Base-by-base conservation (phyloP, 2,329 filamentous ascomycete genomes). In the Eutypa lata region DNA sequence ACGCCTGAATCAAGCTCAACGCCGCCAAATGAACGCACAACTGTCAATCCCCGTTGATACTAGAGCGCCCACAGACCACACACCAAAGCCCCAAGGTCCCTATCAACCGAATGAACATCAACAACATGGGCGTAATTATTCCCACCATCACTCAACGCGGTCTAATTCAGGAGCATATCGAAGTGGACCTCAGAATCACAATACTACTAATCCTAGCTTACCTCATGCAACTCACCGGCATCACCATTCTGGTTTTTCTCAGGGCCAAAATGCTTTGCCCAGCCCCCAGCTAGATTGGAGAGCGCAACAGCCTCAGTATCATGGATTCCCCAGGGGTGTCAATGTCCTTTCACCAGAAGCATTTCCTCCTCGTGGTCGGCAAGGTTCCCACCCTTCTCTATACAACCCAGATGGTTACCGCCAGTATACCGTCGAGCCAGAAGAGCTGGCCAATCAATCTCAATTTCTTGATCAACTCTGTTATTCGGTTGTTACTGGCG, bases 1-100 rank as follows among this genome's bases (percentile, higher is more conserved):
- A 77, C 80, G 83, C 21, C 78, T 73, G 2, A 87, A 87, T 55
- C 84, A 87, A 62, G 83, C 83, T 1, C 81, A 86, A 59, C 75
- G 83, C 47, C 78, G 83, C 21, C 81, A 86, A 61, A 82, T 85
- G 80, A 84, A 76, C 52, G 75, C 82, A 4, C 79, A 86, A 57
- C 61, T 84, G 18, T 76, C 80, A 0, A 78, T 86, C 45, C 75
- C 81, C 4, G 74, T 86, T 49, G 79, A 84, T 54, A 66, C 74
- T 13, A 74, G 74, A 51, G 49, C 52, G 21, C 49, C 57, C 18
- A 26, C 35, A 48, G 55, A 64, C 18, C 58, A 65, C 16, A 53
- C 67, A 43, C 62, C 63, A 22, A 64, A 66, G 26, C 57, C 65
- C 14, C 65, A 69, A 54, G 61, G 61, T 21, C 69, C 65, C 24